Evolutionary conservation across 768 basidiomycete genomes (phyloP).

Genomic region (Leccinum barrowsii): DNA sequence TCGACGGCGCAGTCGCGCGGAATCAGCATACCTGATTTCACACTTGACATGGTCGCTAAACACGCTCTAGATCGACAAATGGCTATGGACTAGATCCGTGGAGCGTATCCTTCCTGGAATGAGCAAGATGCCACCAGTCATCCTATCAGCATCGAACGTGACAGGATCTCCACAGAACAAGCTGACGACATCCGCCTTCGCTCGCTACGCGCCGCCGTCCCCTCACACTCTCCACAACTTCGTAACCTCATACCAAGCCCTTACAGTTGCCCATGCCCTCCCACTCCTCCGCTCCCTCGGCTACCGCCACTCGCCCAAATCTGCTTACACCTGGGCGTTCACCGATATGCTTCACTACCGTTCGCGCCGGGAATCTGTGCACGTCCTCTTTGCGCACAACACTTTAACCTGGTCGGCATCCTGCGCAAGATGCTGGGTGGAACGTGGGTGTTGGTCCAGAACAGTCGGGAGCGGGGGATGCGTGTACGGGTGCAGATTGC

Average conservation of each 20-base stretch:
- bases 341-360: no score
- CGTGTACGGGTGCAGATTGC: conserved; percentile 16
- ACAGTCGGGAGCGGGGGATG: not conserved
- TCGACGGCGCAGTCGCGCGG: no score
- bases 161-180: no score
- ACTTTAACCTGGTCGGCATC: conserved; percentile 20
- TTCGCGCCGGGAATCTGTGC: no score
- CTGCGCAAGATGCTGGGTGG: conserved; percentile 26
- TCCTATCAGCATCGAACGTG: no score
- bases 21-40: conserved; percentile 33
- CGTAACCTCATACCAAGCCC: not conserved
- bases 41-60: conserved; percentile 34
- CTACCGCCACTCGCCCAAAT: conserved; percentile 19
- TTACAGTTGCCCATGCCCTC: no score
- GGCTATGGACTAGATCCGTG: not conserved
- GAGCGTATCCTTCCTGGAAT: not conserved
- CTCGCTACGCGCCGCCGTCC: conserved; percentile 22
- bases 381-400: no score
- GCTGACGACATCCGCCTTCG: conserved; percentile 21
- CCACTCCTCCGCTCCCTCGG: no score
- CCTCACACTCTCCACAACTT: conserved; percentile 17
- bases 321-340: conserved; percentile 3
- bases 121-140: no score
- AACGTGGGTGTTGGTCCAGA: not conserved
- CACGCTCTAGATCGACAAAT: not conserved